A percentile compares a stretch with the other conserved stretches of the same genome.
Conservation (phyloP, 108 stramenopile species). For the Nitzschia sp. region DNA sequence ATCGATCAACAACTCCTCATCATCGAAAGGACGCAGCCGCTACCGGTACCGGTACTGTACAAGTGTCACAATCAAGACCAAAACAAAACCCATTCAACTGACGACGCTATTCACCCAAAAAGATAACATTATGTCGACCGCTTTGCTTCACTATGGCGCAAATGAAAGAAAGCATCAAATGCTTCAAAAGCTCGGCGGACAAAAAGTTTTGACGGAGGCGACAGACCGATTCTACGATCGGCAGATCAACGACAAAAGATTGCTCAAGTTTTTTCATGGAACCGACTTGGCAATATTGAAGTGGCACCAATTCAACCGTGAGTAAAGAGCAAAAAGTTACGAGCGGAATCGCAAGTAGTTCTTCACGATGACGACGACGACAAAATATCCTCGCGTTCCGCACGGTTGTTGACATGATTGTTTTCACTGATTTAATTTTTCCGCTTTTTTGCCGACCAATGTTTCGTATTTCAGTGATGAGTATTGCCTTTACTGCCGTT, state of each 20-base stretch:
- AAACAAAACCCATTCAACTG: background rate
- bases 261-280: slow-evolving; percentile 38
- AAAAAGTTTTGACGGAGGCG: slow-evolving; percentile 23
- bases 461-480: slow-evolving; percentile 15
- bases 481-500: slow-evolving; percentile 41
- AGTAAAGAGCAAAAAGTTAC: too few species aligned
- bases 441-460: background rate
- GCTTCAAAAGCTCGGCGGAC: slow-evolving; percentile 43
- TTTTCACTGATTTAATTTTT: background rate
- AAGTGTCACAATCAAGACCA: background rate
- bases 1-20: slow-evolving; percentile 62
- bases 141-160: slow-evolving; percentile 27
- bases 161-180: slow-evolving; percentile 27
- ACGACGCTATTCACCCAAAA: too few species aligned
- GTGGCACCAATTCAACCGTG: slow-evolving; percentile 33
- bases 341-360: too few species aligned
- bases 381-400: background rate
- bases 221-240: slow-evolving; percentile 42
- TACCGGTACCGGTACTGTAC: too few species aligned
- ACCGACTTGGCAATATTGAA: slow-evolving; percentile 36
- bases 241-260: slow-evolving; percentile 29
- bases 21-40: slow-evolving; percentile 32
- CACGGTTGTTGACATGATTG: background rate
- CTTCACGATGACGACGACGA: background rate
- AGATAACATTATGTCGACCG: slow-evolving; percentile 23